Evolutionary conservation across 352 stramenopile species (phyloP).

Genomic region (Phytophthora capsici): DNA sequence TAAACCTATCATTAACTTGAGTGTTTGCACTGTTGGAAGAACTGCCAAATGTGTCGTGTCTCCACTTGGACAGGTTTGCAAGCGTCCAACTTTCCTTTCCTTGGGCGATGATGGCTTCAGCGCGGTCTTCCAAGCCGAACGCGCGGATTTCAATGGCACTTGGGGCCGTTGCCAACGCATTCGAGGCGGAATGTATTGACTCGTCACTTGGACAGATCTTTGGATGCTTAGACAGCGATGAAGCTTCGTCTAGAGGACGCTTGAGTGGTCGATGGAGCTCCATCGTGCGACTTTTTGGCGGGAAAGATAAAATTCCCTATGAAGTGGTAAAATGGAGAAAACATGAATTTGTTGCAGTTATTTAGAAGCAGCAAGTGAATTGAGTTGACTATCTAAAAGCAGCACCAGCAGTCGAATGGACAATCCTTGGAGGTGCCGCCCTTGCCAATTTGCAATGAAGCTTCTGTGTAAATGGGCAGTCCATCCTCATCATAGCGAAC

Average conservation of each 20-base stretch:
- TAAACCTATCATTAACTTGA: conserved; percentile 7
- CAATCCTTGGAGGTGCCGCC: conserved; percentile 87
- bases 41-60: conserved; percentile 50
- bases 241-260: conserved; percentile 17
- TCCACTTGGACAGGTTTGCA: conserved; percentile 69
- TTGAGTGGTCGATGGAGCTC: conserved; percentile 13
- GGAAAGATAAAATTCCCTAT: conserved; percentile 14
- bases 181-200: neutral
- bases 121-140: conserved; percentile 80
- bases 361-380: conserved; percentile 62
- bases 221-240: conserved; percentile 9
- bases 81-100: conserved; percentile 60
- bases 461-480: conserved; percentile 88
- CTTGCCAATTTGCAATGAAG: conserved; percentile 82
- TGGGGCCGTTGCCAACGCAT: conserved; percentile 18
- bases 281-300: conserved; percentile 19
- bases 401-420: conserved; percentile 92
- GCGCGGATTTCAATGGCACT: conserved; percentile 64
- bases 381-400: conserved; percentile 58
- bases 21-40: neutral
- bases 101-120: conserved; percentile 69
- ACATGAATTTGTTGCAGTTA: conserved; percentile 13
- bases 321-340: conserved; percentile 15
- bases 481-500: conserved; percentile 89
- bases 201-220: neutral